These are phyloP conservation scores for Epichloe coenophiala DNA, from an alignment of 2,329 filamentous ascomycete species.

Conservation along the genomic window DNA sequence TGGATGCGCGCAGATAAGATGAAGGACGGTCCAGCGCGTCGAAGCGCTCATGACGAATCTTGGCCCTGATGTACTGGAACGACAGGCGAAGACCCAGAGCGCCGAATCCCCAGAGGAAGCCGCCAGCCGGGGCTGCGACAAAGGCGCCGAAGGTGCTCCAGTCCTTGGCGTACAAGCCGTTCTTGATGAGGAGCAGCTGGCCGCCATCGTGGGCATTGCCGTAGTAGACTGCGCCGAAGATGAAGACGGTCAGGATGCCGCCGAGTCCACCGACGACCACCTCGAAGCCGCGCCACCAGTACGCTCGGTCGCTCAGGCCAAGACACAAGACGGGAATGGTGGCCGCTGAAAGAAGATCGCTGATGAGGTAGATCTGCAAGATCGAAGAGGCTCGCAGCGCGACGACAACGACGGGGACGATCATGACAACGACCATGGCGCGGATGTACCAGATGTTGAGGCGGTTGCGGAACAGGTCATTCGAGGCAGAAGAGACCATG, in stretches of 20 bases:
- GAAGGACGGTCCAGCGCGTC: constrained; percentile 45
- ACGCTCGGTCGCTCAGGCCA: constrained; percentile 55
- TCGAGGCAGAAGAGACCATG: constrained; percentile 74
- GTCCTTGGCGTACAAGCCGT: constrained; percentile 62
- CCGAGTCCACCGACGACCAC: constrained; percentile 66
- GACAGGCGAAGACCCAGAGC: constrained; percentile 47
- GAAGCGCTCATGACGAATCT: constrained; percentile 46
- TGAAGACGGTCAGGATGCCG: constrained; percentile 65
- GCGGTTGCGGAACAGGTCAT: constrained; percentile 73
- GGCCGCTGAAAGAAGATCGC: constrained; percentile 64
- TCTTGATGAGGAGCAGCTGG: constrained; percentile 55
- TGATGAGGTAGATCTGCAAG: constrained; percentile 71
- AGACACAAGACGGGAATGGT: constrained; percentile 62
- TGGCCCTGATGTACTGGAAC: constrained; percentile 44
- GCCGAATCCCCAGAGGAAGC: constrained; percentile 55
- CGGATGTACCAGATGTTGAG: constrained; percentile 66
- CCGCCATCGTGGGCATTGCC: constrained; percentile 49
- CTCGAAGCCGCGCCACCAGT: constrained; percentile 71
- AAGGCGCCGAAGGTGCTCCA: constrained; percentile 79
- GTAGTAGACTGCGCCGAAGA: constrained; percentile 71
- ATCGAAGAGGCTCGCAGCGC: constrained; percentile 62
- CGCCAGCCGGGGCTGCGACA: constrained; percentile 64
- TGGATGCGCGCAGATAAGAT: too few relatives aligned
- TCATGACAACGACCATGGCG: constrained; percentile 53
- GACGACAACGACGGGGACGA: constrained; percentile 60